A percentile compares a stretch with the other conserved stretches of the same genome.
phyloP scores from a whole-genome alignment of 1,284 basidiomycete genomes.

The Hemileia vastatrix region DNA sequence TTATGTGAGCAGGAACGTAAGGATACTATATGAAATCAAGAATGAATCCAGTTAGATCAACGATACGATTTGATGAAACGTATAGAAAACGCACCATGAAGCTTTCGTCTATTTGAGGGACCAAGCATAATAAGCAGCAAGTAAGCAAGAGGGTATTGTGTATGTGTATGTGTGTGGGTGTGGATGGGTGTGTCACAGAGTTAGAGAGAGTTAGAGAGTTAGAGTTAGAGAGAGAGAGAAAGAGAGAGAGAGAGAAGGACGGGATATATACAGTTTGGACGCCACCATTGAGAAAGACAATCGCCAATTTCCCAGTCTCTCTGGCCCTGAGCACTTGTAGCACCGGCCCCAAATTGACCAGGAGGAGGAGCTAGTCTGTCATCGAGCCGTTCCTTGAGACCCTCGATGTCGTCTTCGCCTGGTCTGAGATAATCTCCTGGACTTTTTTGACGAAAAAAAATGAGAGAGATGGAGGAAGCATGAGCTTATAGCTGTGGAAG shows the following conservation, averaged over 20 bases:
- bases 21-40: conserved; percentile 62
- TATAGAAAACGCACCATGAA: conserved; percentile 31
- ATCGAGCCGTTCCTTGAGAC: conserved; percentile 75
- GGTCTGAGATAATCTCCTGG: conserved; percentile 98
- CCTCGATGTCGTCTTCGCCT: conserved; percentile 81
- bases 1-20: conserved; percentile 90
- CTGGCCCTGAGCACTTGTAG: conserved; percentile 29
- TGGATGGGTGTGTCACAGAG: not conserved
- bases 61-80: too few species aligned
- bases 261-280: conserved; percentile 93
- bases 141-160: too few species aligned
- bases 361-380: conserved; percentile 67
- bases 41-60: conserved; percentile 1
- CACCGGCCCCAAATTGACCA: conserved; percentile 29
- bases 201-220: not conserved
- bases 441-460: not conserved
- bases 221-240: not conserved
- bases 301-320: conserved; percentile 87
- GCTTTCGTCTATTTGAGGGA: conserved; percentile 19
- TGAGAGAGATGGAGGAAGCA: not conserved
- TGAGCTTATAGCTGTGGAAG: not conserved
- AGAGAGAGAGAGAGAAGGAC: conserved; percentile 36
- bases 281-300: conserved; percentile 90
- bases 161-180: too few species aligned
- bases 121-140: too few species aligned